These are phyloP conservation scores for Canariomyces notabilis DNA, from an alignment of 2,329 filamentous ascomycete genomes.

Conservation along the genomic window DNA sequence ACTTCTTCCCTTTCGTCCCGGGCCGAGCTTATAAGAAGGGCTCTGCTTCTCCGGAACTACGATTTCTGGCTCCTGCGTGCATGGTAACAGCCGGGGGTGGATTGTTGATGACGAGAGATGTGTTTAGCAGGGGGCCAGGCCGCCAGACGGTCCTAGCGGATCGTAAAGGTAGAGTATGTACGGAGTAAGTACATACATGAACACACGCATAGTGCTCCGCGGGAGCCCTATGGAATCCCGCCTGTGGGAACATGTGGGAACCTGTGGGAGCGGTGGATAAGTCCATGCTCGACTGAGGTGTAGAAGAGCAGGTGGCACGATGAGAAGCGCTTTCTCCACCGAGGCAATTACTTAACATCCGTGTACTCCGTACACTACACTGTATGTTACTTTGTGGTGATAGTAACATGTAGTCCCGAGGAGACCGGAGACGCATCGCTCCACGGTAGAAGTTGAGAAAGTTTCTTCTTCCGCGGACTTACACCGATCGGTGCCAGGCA, in stretches of 20 bases:
- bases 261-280: background rate
- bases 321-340: too few species aligned
- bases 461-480: slow-evolving; percentile 21
- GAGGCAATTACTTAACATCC: too few species aligned
- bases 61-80: background rate
- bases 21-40: too few species aligned
- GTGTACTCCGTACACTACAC: too few species aligned
- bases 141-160: background rate
- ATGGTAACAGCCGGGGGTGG: slow-evolving; percentile 9
- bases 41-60: slow-evolving; percentile 14
- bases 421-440: slow-evolving; percentile 5
- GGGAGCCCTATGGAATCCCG: too few species aligned
- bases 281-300: background rate
- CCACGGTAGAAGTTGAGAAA: background rate
- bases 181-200: too few species aligned
- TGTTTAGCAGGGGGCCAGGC: background rate
- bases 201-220: too few species aligned
- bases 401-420: slow-evolving; percentile 6
- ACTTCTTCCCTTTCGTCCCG: slow-evolving; percentile 3
- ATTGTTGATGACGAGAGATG: slow-evolving; percentile 6
- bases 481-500: slow-evolving; percentile 8
- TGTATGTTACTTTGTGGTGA: too few species aligned
- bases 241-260: too few species aligned
- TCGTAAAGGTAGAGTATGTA: background rate
- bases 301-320: background rate